Evolutionary conservation across 2,329 filamentous ascomycete species (phyloP).

Genomic region (Diaporthe citriasiana): DNA sequence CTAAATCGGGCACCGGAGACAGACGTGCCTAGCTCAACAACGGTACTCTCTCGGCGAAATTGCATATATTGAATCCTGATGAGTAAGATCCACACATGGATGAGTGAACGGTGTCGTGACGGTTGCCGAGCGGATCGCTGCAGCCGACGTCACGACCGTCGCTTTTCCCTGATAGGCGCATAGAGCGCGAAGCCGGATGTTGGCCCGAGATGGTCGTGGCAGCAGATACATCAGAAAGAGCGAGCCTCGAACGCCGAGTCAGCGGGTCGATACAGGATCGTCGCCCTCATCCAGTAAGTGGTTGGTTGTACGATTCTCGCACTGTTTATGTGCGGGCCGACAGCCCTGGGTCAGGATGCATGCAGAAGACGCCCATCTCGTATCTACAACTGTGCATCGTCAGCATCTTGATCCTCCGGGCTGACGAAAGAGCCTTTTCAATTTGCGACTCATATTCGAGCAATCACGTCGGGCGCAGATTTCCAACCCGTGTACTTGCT

Average conservation of each 20-base stretch:
- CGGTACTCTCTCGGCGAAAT: conserved; percentile 15
- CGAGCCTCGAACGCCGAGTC: background rate
- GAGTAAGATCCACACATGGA: conserved; percentile 16
- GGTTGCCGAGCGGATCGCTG: conserved; percentile 5
- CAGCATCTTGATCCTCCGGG: background rate
- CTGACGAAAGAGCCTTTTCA: background rate
- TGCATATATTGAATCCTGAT: conserved; percentile 18
- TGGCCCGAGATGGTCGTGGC: conserved; percentile 5
- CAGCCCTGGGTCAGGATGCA: background rate
- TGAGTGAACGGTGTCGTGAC: conserved; percentile 1
- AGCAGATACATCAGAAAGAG: background rate
- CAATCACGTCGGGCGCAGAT: background rate
- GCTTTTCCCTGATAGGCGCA: background rate
- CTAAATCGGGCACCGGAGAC: conserved; percentile 33
- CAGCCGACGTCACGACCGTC: conserved; percentile 11
- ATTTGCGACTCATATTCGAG: background rate
- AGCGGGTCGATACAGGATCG: conserved; percentile 2
- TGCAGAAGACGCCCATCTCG: background rate
- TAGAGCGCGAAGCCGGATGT: conserved; percentile 11
- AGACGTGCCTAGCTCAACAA: conserved; percentile 22
- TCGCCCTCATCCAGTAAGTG: background rate
- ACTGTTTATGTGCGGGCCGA: conserved; percentile 14
- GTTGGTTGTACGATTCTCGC: background rate
- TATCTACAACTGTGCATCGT: background rate
- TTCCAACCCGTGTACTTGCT: background rate